Conservation (phyloP, 2,329 filamentous ascomycete species). For the Coniella vitis region DNA sequence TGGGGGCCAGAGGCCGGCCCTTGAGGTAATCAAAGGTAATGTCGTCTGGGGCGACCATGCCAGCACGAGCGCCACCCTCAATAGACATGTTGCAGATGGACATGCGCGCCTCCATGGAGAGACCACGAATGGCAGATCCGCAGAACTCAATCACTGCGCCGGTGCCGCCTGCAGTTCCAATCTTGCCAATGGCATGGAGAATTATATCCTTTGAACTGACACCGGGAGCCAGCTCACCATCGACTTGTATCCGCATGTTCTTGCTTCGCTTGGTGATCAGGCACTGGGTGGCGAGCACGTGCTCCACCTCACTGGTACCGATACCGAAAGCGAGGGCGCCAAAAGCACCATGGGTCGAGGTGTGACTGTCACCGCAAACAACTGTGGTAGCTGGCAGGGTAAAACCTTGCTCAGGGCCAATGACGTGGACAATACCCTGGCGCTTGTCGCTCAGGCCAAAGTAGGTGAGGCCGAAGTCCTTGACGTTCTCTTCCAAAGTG, state of each 20-base stretch:
- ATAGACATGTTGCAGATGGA: conserved; percentile 99
- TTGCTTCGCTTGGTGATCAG: conserved; percentile 92
- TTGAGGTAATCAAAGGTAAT: conserved; percentile 93
- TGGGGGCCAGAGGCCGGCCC: conserved; percentile 80
- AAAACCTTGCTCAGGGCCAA: conserved; percentile 97
- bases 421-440: conserved; percentile 97
- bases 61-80: conserved; percentile 88
- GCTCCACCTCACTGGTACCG: conserved; percentile 96
- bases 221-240: conserved; percentile 81
- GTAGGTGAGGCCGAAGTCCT: conserved; percentile 92
- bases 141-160: conserved; percentile 96
- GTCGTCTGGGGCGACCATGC: conserved; percentile 94
- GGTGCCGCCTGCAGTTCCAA: conserved; percentile 91
- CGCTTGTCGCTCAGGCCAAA: conserved; percentile 95
- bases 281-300: conserved; percentile 94
- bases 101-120: conserved; percentile 98
- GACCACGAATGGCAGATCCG: conserved; percentile 78
- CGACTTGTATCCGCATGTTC: conserved; percentile 97
- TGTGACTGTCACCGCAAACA: conserved; percentile 96
- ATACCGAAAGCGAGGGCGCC: conserved; percentile 94
- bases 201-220: conserved; percentile 96
- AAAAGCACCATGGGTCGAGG: conserved; percentile 95
- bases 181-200: conserved; percentile 84
- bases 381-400: conserved; percentile 95
- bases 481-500: conserved; percentile 95